Evolutionary conservation across 192 early-diverging fungal genomes (phyloP).

Genomic region (Gamsiella multidivaricata): DNA sequence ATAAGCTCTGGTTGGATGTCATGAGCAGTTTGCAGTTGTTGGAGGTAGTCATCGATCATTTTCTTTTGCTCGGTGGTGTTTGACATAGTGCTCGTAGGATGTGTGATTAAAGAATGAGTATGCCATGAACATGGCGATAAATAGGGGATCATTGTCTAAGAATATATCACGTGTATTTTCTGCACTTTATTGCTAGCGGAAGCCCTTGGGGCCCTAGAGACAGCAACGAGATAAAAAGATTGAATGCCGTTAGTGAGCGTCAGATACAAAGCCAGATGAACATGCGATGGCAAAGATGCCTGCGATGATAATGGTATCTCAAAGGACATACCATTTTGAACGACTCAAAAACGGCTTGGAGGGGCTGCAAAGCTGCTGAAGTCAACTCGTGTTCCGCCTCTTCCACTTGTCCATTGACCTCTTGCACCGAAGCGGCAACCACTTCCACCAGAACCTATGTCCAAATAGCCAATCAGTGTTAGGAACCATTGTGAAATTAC

Average conservation of each 20-base stretch:
- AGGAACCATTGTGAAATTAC: too few species aligned
- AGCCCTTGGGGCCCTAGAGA: slow-evolving; percentile 39
- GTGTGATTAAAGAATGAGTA: not conserved
- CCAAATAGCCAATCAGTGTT: not conserved
- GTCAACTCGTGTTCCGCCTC: slow-evolving; percentile 36
- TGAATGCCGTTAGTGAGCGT: not conserved
- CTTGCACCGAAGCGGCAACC: slow-evolving; percentile 27
- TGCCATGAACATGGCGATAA: too few species aligned
- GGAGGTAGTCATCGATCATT: slow-evolving; percentile 20
- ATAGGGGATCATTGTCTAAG: too few species aligned
- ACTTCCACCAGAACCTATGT: slow-evolving; percentile 33
- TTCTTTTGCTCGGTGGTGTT: slow-evolving; percentile 2
- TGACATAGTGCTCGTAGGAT: slow-evolving; percentile 11
- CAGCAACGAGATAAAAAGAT: not conserved
- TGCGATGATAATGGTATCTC: too few species aligned
- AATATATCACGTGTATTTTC: too few species aligned
- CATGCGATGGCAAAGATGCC: too few species aligned
- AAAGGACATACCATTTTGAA: slow-evolving; percentile 47
- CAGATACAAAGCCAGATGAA: not conserved
- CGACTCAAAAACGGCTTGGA: slow-evolving; percentile 37
- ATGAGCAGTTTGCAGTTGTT: not conserved
- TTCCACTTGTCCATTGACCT: slow-evolving; percentile 10
- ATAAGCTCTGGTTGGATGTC: slow-evolving; percentile 20
- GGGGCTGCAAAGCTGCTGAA: slow-evolving; percentile 25
- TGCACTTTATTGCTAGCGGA: not conserved